These are phyloP conservation scores for Cyberlindnera lachancei DNA, from an alignment of 805 yeast genomes.

Conservation along the genomic window DNA sequence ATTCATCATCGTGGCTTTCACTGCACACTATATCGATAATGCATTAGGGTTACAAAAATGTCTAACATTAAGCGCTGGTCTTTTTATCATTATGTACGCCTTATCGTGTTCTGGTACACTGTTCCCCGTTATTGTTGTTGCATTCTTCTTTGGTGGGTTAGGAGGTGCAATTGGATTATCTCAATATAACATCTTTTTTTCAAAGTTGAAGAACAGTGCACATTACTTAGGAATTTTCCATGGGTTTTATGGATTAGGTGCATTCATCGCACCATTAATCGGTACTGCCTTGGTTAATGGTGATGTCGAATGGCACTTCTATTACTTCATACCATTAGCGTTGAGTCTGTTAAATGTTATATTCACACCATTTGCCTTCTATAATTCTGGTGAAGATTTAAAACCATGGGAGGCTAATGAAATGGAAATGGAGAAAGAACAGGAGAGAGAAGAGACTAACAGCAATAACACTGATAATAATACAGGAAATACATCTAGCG, in stretches of 20 bases:
- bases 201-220: conserved; percentile 35
- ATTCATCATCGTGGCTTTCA: conserved; percentile 40
- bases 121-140: conserved; percentile 41
- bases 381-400: conserved; percentile 36
- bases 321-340: conserved; percentile 46
- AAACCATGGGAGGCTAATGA: conserved; percentile 14
- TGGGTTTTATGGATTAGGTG: conserved; percentile 60
- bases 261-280: conserved; percentile 51
- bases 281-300: conserved; percentile 45
- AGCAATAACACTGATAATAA: neutral
- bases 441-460: neutral
- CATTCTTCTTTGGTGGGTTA: conserved; percentile 50
- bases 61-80: conserved; percentile 31
- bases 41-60: conserved; percentile 33
- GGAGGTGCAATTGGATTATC: conserved; percentile 45
- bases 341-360: conserved; percentile 27
- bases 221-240: conserved; percentile 47
- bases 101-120: conserved; percentile 40
- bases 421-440: neutral
- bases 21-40: conserved; percentile 37
- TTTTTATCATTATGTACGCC: conserved; percentile 34
- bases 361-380: conserved; percentile 35
- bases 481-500: neutral
- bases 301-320: conserved; percentile 49
- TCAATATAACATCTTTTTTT: conserved; percentile 44